phyloP scores from a whole-genome alignment of 1,139 yeast species.

The Geotrichum aggregatum region DNA sequence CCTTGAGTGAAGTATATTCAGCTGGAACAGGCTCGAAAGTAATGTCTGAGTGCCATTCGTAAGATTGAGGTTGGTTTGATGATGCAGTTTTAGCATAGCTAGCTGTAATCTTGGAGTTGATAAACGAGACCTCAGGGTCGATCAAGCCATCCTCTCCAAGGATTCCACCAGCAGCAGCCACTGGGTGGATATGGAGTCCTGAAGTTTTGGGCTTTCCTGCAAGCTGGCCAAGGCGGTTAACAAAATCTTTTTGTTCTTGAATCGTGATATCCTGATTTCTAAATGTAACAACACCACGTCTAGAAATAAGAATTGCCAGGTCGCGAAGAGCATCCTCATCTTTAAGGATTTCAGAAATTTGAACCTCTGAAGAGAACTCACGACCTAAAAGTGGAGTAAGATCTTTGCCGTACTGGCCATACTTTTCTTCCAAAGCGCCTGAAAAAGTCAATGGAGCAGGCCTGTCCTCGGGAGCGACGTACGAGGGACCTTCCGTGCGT shows the following conservation, averaged over 20 bases:
- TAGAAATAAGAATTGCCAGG: slow-evolving; percentile 58
- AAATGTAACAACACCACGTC: slow-evolving; percentile 65
- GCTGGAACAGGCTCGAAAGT: slow-evolving; percentile 48
- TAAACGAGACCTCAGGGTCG: slow-evolving; percentile 10
- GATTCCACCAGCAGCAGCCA: slow-evolving; percentile 10
- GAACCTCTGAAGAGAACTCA: slow-evolving; percentile 12
- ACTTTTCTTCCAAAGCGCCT: slow-evolving; percentile 7
- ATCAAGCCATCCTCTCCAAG: slow-evolving; percentile 1
- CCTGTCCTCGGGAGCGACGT: slow-evolving; percentile 10
- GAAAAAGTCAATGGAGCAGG: slow-evolving; percentile 1
- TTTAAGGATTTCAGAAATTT: slow-evolving; percentile 12
- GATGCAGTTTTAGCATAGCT: background rate
- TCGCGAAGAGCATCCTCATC: slow-evolving; percentile 35
- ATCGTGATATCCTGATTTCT: slow-evolving; percentile 61
- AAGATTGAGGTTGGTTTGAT: background rate
- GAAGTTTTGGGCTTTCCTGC: slow-evolving; percentile 11
- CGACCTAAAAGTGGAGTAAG: slow-evolving; percentile 13
- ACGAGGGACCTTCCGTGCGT: slow-evolving; percentile 10
- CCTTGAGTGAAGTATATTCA: slow-evolving; percentile 44
- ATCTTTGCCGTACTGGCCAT: slow-evolving; percentile 11
- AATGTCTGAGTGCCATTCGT: slow-evolving; percentile 47
- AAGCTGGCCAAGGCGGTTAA: slow-evolving; percentile 2
- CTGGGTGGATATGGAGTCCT: slow-evolving; percentile 13
- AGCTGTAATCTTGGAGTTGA: background rate
- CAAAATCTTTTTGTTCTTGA: slow-evolving; percentile 39